These are phyloP conservation scores for Butyriboletus loyo DNA, from an alignment of 768 basidiomycete genomes.

Conservation along the genomic window DNA sequence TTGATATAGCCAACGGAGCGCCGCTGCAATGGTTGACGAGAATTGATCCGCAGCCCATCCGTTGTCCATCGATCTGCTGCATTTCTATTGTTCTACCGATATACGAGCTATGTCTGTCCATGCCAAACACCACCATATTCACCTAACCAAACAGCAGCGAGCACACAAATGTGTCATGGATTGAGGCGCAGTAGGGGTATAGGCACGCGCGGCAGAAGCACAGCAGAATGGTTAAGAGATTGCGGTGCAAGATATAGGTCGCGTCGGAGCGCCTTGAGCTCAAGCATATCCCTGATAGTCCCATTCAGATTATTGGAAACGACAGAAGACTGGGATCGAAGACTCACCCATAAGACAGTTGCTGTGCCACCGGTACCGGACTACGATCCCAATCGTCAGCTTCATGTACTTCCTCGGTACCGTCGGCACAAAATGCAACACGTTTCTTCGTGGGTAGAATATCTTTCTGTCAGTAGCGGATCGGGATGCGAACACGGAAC, in stretches of 20 bases:
- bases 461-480: neutral
- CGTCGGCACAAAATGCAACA: slow-evolving; percentile 58
- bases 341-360: slow-evolving; percentile 67
- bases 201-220: slow-evolving; percentile 52
- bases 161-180: slow-evolving; percentile 11
- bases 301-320: neutral
- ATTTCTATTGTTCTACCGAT: too few relatives aligned
- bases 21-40: too few relatives aligned
- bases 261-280: slow-evolving; percentile 66
- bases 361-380: slow-evolving; percentile 60
- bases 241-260: slow-evolving; percentile 59
- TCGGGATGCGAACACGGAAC: neutral
- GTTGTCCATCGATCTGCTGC: too few relatives aligned
- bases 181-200: slow-evolving; percentile 61
- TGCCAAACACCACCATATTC: neutral
- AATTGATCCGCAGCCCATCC: too few relatives aligned
- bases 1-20: too few relatives aligned
- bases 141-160: neutral
- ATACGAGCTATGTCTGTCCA: too few relatives aligned
- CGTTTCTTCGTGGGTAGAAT: slow-evolving; percentile 38
- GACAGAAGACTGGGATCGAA: neutral
- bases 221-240: slow-evolving; percentile 40
- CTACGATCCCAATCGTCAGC: slow-evolving; percentile 83
- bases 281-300: slow-evolving; percentile 52
- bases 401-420: slow-evolving; percentile 54